Evolutionary conservation across 2,329 filamentous ascomycete species (phyloP), one percentile per base, ranked within the genome.

Genomic region (Calonectria fujianensis): DNA sequence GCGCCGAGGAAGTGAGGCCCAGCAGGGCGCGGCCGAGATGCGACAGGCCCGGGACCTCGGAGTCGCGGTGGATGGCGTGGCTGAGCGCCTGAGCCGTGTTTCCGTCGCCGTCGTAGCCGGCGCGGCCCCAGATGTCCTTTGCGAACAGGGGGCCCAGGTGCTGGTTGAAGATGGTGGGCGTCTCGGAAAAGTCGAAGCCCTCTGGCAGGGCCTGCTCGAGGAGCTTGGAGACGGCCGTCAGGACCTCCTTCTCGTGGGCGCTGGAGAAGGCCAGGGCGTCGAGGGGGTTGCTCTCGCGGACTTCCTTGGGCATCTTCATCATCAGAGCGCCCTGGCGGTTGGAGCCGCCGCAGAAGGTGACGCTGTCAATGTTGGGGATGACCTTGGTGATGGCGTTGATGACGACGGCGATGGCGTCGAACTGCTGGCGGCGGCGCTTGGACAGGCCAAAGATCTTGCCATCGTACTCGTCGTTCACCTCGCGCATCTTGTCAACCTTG

Each of bases 301-400:
- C 84, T 0, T 88, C 82, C 0, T 84, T 78, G 0, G 91, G 88
- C 14, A 98, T 89, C 75, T 89, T 92, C 84, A 94, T 92, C 85
- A 95, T 95, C 50, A 98, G 86, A 54, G 93, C 93, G 0, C 96
- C 96, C 84, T 98, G 96, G 51, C 96, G 89, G 75, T 98, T 96
- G 10, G 96, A 96, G 27, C 96, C 95, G 79, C 95, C 93, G 82
- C 95, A 97, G 85, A 98, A 98, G 0, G 93, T 93, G 3, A 96
- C 94, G 31, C 91, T 89, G 54, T 91, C 91, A 78, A 98, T 93
- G 54, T 89, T 89, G 5, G 94, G 94, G 2, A 98, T 89, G 0
- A 92, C 91, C 51, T 90, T 87, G 39, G 93, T 88, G 20, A 98
- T 90, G 24, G 94, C 93, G 39, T 93, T 91, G n/a, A 98, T 91